A percentile compares a stretch with the other conserved stretches of the same genome.
Conservation (phyloP, 1,284 basidiomycete genomes). For the Ceratobasidium sp. region DNA sequence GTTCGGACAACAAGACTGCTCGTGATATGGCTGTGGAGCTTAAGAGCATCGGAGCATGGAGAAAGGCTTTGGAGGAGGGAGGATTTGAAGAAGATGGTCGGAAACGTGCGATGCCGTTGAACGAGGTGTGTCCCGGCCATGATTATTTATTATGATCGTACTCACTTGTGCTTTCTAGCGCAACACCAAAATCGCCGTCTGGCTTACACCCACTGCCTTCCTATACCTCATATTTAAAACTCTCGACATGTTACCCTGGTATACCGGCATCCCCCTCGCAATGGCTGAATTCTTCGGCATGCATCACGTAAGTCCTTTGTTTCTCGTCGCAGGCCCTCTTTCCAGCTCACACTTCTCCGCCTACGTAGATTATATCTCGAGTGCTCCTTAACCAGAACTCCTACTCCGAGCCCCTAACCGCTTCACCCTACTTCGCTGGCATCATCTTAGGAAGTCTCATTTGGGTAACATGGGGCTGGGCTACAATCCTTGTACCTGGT, state of each 20-base stretch:
- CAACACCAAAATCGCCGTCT: constrained; percentile 84
- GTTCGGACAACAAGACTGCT: constrained; percentile 87
- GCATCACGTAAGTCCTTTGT: constrained; percentile 77
- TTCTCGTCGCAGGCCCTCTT: constrained; percentile 45
- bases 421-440: constrained; percentile 90
- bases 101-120: constrained; percentile 72
- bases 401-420: constrained; percentile 79
- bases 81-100: constrained; percentile 80
- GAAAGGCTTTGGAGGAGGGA: constrained; percentile 86
- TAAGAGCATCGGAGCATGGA: constrained; percentile 89
- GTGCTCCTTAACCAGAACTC: constrained; percentile 81
- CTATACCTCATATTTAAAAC: constrained; percentile 87
- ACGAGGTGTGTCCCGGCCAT: constrained; percentile 64
- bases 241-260: constrained; percentile 86
- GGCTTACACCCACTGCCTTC: constrained; percentile 79
- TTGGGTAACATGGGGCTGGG: constrained; percentile 89
- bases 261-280: constrained; percentile 83
- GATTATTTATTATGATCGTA: constrained; percentile 25
- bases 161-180: constrained; percentile 58
- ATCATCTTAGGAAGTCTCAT: constrained; percentile 88
- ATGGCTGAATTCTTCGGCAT: constrained; percentile 88
- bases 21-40: constrained; percentile 95
- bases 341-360: constrained; percentile 32
- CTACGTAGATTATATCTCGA: constrained; percentile 75
- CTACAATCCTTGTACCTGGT: constrained; percentile 77